These are phyloP conservation scores for Eleusine coracana DNA, from an alignment of 176 grass and related monocot species.

Conservation along the genomic window DNA sequence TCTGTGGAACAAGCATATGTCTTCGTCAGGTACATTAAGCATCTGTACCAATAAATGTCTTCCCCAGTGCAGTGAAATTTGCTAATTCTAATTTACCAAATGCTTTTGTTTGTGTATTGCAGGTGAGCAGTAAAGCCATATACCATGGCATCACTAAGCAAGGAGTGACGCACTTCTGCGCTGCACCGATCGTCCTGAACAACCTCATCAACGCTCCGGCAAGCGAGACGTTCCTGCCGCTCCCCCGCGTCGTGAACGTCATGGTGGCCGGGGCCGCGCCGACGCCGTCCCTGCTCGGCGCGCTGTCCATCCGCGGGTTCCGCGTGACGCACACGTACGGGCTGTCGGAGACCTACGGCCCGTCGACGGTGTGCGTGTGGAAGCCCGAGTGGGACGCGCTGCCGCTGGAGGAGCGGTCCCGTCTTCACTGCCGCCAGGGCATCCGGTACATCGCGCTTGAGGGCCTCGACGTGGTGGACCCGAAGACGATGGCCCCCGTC, in stretches of 20 bases:
- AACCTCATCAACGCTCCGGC: conserved; percentile 77
- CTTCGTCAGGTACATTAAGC: conserved; percentile 72
- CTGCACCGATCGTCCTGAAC: conserved; percentile 82
- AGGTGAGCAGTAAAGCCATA: conserved; percentile 84
- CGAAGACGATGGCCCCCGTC: conserved; percentile 77
- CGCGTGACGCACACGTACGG: conserved; percentile 87
- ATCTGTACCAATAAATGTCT: neutral
- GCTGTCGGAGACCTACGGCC: conserved; percentile 84
- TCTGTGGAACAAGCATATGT: conserved; percentile 92
- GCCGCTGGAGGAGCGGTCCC: conserved; percentile 65
- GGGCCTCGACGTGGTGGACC: conserved; percentile 70
- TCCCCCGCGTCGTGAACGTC: conserved; percentile 66
- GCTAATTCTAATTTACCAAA: neutral
- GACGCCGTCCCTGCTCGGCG: conserved; percentile 66
- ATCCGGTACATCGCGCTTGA: conserved; percentile 79
- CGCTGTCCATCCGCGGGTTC: conserved; percentile 73
- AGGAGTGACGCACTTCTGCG: conserved; percentile 88
- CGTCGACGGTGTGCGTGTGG: conserved; percentile 73
- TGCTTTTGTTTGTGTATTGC: neutral
- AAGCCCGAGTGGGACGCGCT: conserved; percentile 83
- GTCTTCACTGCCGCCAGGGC: conserved; percentile 76
- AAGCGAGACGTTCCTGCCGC: conserved; percentile 72
- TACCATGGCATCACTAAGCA: conserved; percentile 74
- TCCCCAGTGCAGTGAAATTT: neutral
- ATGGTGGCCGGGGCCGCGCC: conserved; percentile 82